These are phyloP conservation scores for Serendipita sp. DNA, from an alignment of 768 basidiomycete species.

Conservation along the genomic window DNA sequence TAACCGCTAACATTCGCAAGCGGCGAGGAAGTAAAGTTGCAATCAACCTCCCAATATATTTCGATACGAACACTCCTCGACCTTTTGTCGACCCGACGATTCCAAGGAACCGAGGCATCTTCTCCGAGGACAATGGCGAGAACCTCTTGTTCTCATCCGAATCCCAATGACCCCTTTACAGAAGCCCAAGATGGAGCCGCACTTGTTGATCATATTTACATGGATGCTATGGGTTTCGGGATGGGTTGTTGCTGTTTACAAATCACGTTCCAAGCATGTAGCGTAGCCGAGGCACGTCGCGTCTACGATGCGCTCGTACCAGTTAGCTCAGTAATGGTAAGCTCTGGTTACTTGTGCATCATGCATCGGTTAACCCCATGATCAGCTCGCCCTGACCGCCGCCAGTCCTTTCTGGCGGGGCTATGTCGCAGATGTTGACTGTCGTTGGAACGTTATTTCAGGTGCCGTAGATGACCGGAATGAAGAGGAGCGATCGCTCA, in stretches of 20 bases:
- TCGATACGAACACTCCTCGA: conserved; percentile 70
- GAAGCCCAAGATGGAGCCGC: conserved; percentile 88
- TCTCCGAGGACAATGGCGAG: conserved; percentile 70
- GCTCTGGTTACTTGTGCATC: conserved; percentile 12
- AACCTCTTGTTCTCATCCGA: conserved; percentile 2
- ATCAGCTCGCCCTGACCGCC: conserved; percentile 79
- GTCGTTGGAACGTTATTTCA: conserved; percentile 96
- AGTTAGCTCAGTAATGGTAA: conserved; percentile 84
- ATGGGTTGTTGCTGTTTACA: conserved; percentile 99
- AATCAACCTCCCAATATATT: conserved; percentile 85
- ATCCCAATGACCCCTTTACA: conserved; percentile 15
- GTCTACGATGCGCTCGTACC: conserved; percentile 96
- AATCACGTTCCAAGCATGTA: conserved; percentile 93
- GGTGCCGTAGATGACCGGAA: conserved; percentile 98
- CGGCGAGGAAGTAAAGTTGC: conserved; percentile 86
- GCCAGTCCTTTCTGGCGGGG: conserved; percentile 93
- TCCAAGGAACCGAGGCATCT: conserved; percentile 68
- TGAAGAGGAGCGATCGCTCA: conserved; percentile 79
- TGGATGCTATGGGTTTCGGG: conserved; percentile 99
- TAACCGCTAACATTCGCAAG: conserved; percentile 90
- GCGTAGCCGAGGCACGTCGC: conserved; percentile 75
- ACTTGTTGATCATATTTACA: conserved; percentile 77
- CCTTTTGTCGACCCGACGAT: conserved; percentile 91
- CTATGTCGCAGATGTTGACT: conserved; percentile 90
- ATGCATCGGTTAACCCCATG: background rate